Base-by-base conservation (phyloP, 2,329 filamentous ascomycete genomes). In the Orbilia oligospora region DNA sequence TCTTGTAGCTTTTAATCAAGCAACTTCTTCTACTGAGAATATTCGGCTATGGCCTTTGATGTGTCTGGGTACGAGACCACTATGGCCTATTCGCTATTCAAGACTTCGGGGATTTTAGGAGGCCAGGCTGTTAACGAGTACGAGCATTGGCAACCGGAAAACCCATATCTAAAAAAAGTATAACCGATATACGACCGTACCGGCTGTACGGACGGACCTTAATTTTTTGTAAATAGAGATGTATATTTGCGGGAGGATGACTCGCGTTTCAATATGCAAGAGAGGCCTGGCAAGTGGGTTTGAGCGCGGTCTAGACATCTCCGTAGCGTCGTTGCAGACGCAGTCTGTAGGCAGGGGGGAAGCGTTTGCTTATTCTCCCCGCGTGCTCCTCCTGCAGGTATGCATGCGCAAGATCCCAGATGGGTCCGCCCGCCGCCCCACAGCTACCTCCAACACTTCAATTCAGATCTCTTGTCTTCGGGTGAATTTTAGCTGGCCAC, bases 391-490 rank as follows among this genome's bases (percentile, higher is more conserved):
- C 61, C 51, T 71, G 67, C 67, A 64, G 53, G 67, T 6, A 30
- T 30, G 27, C 27, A 30, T 3, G 27, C 27, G 27, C 67, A 53
- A 53, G 67, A 53, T 64, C 46, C 55, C 67, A 38, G 48, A 24
- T 67, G 30, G 44, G 5, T 5, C 49, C 30, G 10, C 18, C 53
- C n/a, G n/a, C n/a, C n/a, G n/a, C n/a, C n/a, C n/a, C n/a, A n/a
- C n/a, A n/a, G n/a, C n/a, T n/a, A n/a, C n/a, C 18, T 27, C 55
- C 55, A 44, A 48, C 24, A 63, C 24, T 46, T 63, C 16, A 41
- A 18, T 63, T 53, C 18, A 71, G 67, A 71, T 53, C 55, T 64
- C 27, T 51, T 55, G 51, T 18, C 5, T 72, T 65, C 69, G 69
- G 69, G 56, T 66, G 33, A 72, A 72, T 44, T 64, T 49, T 38